These are phyloP conservation scores for Fusarium nodosum DNA, from an alignment of 2,329 filamentous ascomycete species.

Conservation along the genomic window DNA sequence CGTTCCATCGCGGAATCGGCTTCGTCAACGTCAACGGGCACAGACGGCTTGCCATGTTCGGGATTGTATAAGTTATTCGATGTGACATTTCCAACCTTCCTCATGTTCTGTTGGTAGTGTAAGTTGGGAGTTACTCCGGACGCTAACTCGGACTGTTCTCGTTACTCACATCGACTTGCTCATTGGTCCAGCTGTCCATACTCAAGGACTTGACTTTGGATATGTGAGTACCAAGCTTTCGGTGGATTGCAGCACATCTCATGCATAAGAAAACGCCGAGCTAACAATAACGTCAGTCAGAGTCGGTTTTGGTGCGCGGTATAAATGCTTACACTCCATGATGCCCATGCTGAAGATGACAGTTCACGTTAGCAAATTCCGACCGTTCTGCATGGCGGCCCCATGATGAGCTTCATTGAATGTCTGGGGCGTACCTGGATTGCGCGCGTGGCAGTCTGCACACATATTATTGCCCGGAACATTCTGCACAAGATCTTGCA, in stretches of 20 bases:
- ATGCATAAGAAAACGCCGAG: slow-evolving; percentile 97
- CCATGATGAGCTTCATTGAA: slow-evolving; percentile 13
- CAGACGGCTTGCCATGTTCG: slow-evolving; percentile 81
- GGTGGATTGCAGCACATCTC: slow-evolving; percentile 94
- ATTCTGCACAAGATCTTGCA: slow-evolving; percentile 89
- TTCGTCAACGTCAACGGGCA: slow-evolving; percentile 92
- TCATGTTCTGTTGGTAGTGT: slow-evolving; percentile 81
- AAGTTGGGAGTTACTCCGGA: slow-evolving; percentile 20
- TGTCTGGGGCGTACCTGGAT: slow-evolving; percentile 77
- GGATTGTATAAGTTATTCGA: slow-evolving; percentile 95
- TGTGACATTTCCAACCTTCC: slow-evolving; percentile 84
- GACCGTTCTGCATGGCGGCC: slow-evolving; percentile 5
- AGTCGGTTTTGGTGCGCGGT: slow-evolving; percentile 7
- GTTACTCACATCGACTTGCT: slow-evolving; percentile 89
- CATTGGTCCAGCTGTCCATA: slow-evolving; percentile 97
- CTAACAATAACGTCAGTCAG: slow-evolving; percentile 60
- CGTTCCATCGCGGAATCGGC: slow-evolving; percentile 94
- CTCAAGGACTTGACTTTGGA: slow-evolving; percentile 99
- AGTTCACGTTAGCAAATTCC: slow-evolving; percentile 47
- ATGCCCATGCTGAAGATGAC: slow-evolving; percentile 81
- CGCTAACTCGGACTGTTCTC: neutral
- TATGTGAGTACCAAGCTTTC: slow-evolving; percentile 96
- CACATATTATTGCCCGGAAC: slow-evolving; percentile 91
- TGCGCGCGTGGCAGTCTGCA: slow-evolving; percentile 91
- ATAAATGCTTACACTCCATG: slow-evolving; percentile 83